Conservation (phyloP, 1,284 basidiomycete genomes). For the Meripilus lineatus region DNA sequence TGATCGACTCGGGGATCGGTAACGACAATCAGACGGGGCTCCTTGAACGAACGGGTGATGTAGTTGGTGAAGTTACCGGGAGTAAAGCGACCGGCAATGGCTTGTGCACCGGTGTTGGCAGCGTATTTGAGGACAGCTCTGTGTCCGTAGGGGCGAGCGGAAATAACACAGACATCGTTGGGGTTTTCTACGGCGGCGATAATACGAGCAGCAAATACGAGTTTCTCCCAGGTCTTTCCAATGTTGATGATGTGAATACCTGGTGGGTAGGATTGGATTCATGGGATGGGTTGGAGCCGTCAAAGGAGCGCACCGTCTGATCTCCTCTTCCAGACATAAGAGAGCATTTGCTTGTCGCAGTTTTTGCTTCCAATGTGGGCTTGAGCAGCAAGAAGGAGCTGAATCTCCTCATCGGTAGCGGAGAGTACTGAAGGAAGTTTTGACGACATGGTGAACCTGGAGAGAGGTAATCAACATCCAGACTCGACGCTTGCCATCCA, state of each 20-base stretch:
- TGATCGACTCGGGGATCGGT: conserved; percentile 99
- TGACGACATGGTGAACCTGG: conserved; percentile 55
- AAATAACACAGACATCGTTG: conserved; percentile 96
- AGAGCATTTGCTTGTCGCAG: conserved; percentile 97
- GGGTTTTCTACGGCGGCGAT: conserved; percentile 97
- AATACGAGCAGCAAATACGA: conserved; percentile 91
- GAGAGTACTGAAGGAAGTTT: conserved; percentile 92
- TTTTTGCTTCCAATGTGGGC: conserved; percentile 98
- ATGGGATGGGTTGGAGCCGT: background rate
- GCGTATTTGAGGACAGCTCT: conserved; percentile 99
- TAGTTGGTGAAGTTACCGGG: conserved; percentile 99
- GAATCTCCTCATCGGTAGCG: conserved; percentile 96
- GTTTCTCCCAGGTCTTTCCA: conserved; percentile 99
- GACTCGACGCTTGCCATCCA: conserved; percentile 23
- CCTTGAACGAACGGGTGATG: conserved; percentile 99
- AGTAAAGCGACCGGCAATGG: conserved; percentile 98
- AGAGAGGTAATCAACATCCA: conserved; percentile 30
- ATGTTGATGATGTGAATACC: conserved; percentile 97
- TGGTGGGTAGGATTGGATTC: conserved; percentile 27
- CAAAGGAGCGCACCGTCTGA: conserved; percentile 70
- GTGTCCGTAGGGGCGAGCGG: conserved; percentile 97
- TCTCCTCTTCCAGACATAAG: conserved; percentile 97
- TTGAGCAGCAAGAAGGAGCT: conserved; percentile 92
- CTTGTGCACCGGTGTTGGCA: conserved; percentile 95
- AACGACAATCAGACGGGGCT: conserved; percentile 96